These are phyloP conservation scores for Acarospora socialis DNA, from an alignment of 2,329 filamentous ascomycete species.

Conservation along the genomic window DNA sequence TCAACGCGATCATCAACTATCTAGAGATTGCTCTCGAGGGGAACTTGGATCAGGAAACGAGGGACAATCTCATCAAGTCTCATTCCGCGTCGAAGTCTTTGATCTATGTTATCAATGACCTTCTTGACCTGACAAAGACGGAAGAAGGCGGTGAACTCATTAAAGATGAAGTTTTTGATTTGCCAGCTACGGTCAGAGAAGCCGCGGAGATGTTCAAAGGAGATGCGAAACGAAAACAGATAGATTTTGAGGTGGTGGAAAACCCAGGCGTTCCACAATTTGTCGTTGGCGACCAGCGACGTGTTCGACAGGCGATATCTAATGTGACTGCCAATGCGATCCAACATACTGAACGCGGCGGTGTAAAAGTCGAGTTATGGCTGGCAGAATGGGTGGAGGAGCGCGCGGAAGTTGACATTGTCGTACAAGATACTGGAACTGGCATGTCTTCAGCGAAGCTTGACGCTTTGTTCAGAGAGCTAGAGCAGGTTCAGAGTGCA, in stretches of 20 bases:
- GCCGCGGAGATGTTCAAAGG: slow-evolving; percentile 59
- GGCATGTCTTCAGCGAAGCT: slow-evolving; percentile 46
- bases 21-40: slow-evolving; percentile 83
- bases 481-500: slow-evolving; percentile 50
- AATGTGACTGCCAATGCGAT: slow-evolving; percentile 79
- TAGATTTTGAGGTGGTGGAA: slow-evolving; percentile 53
- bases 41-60: slow-evolving; percentile 60
- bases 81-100: slow-evolving; percentile 85
- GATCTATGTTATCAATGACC: slow-evolving; percentile 87
- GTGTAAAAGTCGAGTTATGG: slow-evolving; percentile 56
- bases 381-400: slow-evolving; percentile 35
- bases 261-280: slow-evolving; percentile 53
- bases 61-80: slow-evolving; percentile 70
- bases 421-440: slow-evolving; percentile 58
- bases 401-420: slow-evolving; percentile 56
- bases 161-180: slow-evolving; percentile 67
- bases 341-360: slow-evolving; percentile 56
- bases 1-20: slow-evolving; percentile 92
- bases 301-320: slow-evolving; percentile 67
- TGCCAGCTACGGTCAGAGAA: slow-evolving; percentile 57
- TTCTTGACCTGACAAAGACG: slow-evolving; percentile 75
- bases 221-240: slow-evolving; percentile 62
- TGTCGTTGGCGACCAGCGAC: slow-evolving; percentile 65
- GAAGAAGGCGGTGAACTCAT: slow-evolving; percentile 68
- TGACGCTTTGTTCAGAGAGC: slow-evolving; percentile 46